Evolutionary conservation across 345 rosid species (phyloP).

Genomic region (Aegle marmelos): DNA sequence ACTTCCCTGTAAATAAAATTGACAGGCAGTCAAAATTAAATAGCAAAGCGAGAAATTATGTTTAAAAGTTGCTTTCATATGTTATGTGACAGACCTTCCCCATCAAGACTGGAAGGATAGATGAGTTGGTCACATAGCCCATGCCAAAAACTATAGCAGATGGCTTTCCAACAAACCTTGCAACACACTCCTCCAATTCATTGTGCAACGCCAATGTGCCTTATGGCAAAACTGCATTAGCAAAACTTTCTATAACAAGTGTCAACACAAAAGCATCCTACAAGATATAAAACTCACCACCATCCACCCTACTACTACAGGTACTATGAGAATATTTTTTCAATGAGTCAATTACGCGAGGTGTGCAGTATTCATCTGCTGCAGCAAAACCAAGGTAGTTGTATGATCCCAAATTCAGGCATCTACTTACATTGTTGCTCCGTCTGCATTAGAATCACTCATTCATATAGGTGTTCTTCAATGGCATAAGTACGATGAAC

Average conservation of each 20-base stretch:
- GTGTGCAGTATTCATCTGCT: slow-evolving; percentile 92
- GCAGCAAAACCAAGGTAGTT: slow-evolving; percentile 98
- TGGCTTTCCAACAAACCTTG: slow-evolving; percentile 85
- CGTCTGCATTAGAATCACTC: slow-evolving; percentile 49
- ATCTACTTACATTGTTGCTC: slow-evolving; percentile 56
- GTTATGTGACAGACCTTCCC: slow-evolving; percentile 59
- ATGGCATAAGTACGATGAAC: not conserved
- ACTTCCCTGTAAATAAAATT: slow-evolving; percentile 59
- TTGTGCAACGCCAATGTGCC: slow-evolving; percentile 76
- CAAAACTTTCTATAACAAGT: slow-evolving; percentile 12
- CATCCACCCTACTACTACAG: slow-evolving; percentile 85
- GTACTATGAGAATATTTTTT: slow-evolving; percentile 79
- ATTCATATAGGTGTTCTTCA: not conserved
- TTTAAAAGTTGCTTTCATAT: not conserved
- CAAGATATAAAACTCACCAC: slow-evolving; percentile 45
- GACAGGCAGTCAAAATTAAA: slow-evolving; percentile 4
- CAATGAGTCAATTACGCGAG: slow-evolving; percentile 76
- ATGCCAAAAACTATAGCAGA: slow-evolving; percentile 87
- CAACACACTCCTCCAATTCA: slow-evolving; percentile 81
- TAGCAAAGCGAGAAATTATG: not conserved
- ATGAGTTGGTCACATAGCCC: slow-evolving; percentile 88
- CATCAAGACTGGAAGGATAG: slow-evolving; percentile 80
- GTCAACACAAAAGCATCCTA: not conserved
- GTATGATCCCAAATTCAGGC: slow-evolving; percentile 95
- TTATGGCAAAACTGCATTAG: slow-evolving; percentile 25